Percentiles rank a stretch among this genome's conserved stretches.
phyloP scores from a whole-genome alignment of 164 flowering plant species.

The Euptelea pleiosperma region DNA sequence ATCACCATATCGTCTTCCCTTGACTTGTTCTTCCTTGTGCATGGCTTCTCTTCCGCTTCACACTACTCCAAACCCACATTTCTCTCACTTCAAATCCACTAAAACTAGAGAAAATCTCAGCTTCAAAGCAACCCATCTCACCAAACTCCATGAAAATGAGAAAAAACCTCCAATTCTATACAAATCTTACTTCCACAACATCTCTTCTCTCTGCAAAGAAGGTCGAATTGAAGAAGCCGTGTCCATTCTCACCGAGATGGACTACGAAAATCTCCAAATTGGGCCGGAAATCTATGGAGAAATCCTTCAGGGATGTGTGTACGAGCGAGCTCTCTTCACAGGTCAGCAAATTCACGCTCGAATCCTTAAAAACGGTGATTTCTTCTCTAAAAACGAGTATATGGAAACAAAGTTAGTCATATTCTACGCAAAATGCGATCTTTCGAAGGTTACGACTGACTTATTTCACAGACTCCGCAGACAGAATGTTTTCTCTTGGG shows the following conservation, averaged over 20 bases:
- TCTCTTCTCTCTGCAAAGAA: conserved; percentile 52
- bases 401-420: conserved; percentile 58
- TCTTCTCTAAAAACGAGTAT: conserved; percentile 46
- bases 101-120: conserved; percentile 13
- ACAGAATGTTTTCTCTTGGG: conserved; percentile 70
- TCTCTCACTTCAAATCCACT: conserved; percentile 17
- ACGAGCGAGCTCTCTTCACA: conserved; percentile 37
- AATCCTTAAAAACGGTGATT: conserved; percentile 50
- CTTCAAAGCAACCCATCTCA: conserved; percentile 20
- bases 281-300: conserved; percentile 66
- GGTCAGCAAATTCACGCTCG: conserved; percentile 72
- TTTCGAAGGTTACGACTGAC: conserved; percentile 22
- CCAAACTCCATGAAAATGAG: conserved; percentile 11
- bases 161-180: conserved; percentile 12
- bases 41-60: conserved; percentile 46
- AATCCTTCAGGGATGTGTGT: conserved; percentile 66
- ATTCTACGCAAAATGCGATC: conserved; percentile 63
- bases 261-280: conserved; percentile 18
- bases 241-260: conserved; percentile 42
- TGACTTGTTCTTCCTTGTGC: conserved; percentile 20
- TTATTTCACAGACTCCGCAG: conserved; percentile 34
- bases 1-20: not conserved
- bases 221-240: conserved; percentile 43
- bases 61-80: conserved; percentile 21
- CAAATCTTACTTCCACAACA: conserved; percentile 41